Evolutionary conservation across 129 eudicot genomes (phyloP).

Genomic region (Centrapalus pauciflorus): DNA sequence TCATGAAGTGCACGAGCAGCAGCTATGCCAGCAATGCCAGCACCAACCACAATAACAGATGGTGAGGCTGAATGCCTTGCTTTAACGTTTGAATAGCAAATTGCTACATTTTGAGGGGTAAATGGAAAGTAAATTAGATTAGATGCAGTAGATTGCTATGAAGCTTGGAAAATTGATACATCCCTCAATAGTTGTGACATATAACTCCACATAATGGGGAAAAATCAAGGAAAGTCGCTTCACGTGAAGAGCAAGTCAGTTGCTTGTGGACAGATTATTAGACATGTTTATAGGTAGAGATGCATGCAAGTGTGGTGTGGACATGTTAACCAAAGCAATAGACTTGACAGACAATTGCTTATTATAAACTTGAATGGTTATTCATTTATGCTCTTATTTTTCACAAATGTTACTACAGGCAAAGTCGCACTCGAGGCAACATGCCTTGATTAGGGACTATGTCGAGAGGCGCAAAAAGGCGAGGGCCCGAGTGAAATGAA

Average conservation of each 20-base stretch:
- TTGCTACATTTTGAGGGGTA: slow-evolving; percentile 34
- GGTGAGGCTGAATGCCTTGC: slow-evolving; percentile 58
- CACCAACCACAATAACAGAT: slow-evolving; percentile 86
- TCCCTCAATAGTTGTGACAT: background rate
- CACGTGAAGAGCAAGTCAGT: background rate
- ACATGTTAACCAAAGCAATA: background rate
- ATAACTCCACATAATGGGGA: background rate
- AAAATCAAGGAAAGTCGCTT: background rate
- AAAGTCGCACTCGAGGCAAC: no score
- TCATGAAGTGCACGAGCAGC: slow-evolving; percentile 96
- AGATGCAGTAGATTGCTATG: slow-evolving; percentile 5
- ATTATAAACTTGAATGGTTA: no score
- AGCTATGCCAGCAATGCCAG: slow-evolving; percentile 87
- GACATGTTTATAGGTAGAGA: background rate
- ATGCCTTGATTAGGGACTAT: no score
- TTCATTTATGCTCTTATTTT: no score
- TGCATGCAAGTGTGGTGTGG: background rate
- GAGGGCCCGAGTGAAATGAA: no score
- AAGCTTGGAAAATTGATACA: background rate
- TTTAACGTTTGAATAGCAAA: slow-evolving; percentile 45
- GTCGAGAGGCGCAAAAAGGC: no score
- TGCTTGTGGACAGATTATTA: background rate
- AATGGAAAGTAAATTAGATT: slow-evolving; percentile 15
- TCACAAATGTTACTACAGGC: no score
- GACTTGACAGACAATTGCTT: no score